Conservation (phyloP, 163 green algal species). For the Scenedesmus sp. region DNA sequence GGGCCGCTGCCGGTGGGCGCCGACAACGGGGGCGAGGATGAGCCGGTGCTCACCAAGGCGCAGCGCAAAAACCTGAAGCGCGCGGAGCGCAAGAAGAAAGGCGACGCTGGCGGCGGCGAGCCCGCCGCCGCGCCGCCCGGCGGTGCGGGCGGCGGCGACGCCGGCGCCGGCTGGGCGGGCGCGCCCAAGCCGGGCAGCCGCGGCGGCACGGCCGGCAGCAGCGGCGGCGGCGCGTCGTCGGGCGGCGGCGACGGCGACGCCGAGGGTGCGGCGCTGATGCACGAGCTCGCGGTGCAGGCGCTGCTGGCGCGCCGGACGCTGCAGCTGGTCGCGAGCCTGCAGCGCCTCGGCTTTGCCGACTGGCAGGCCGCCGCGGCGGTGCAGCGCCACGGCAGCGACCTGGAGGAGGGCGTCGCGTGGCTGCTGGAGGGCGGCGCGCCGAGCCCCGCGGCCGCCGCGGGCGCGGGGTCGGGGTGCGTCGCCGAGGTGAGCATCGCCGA, state of each 20-base stretch:
- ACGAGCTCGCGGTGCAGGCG: slow-evolving; percentile 57
- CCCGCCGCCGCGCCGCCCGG: too few relatives aligned
- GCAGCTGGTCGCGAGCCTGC: slow-evolving; percentile 59
- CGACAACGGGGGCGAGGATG: slow-evolving; percentile 48
- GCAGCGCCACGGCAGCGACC: slow-evolving; percentile 66
- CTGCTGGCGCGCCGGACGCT: slow-evolving; percentile 61
- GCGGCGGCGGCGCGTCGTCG: not conserved
- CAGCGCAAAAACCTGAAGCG: slow-evolving; percentile 80
- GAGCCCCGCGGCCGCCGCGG: not conserved
- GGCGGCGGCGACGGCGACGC: not conserved
- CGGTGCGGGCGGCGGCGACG: not conserved
- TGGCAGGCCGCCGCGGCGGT: slow-evolving; percentile 63
- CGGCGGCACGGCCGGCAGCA: not conserved
- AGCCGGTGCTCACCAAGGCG: slow-evolving; percentile 66
- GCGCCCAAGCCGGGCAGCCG: too few relatives aligned
- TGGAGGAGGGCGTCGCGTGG: slow-evolving; percentile 62
- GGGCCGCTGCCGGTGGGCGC: slow-evolving; percentile 48
- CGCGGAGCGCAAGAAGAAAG: slow-evolving; percentile 62
- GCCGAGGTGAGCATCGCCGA: slow-evolving; percentile 64
- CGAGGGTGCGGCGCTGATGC: slow-evolving; percentile 15
- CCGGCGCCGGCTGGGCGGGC: too few relatives aligned
- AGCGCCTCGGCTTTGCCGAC: slow-evolving; percentile 61
- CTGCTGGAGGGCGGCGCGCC: slow-evolving; percentile 58
- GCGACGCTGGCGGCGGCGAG: slow-evolving; percentile 7
- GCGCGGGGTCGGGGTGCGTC: not conserved